Evolutionary conservation across 768 basidiomycete genomes (phyloP).

Genomic region (Kwoniella shandongensis): DNA sequence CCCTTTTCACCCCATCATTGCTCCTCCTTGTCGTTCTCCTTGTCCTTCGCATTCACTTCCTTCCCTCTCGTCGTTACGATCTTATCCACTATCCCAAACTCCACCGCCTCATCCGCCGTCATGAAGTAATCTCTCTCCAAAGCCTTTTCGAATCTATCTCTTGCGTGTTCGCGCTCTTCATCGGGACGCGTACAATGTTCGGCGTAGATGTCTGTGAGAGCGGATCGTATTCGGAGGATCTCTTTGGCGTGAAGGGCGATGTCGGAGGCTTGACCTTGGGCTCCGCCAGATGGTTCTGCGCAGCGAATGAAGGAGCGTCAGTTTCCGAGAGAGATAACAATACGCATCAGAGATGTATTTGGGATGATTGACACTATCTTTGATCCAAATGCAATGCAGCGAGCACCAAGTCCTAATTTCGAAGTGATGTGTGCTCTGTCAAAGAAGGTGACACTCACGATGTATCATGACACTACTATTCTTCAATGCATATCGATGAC

Average conservation of each 20-base stretch:
- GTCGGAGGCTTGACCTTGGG: constrained; percentile 91
- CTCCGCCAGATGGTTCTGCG: constrained; percentile 92
- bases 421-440: no score
- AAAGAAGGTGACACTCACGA: constrained; percentile 60
- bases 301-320: constrained; percentile 1
- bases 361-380: neutral
- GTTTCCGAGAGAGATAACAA: no score
- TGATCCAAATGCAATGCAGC: neutral
- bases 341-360: no score
- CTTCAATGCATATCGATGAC: constrained; percentile 86
- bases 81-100: constrained; percentile 90
- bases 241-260: constrained; percentile 98
- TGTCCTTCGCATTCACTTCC: neutral
- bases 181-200: constrained; percentile 71
- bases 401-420: neutral
- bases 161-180: constrained; percentile 65
- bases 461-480: constrained; percentile 99
- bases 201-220: constrained; percentile 85
- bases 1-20: neutral
- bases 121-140: constrained; percentile 94
- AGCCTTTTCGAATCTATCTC: constrained; percentile 80
- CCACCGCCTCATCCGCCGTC: constrained; percentile 88
- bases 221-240: constrained; percentile 81
- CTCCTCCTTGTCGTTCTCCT: neutral
- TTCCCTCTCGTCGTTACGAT: constrained; percentile 63